Evolutionary conservation across 768 basidiomycete species (phyloP).

Genomic region (Rhizopogon sp.): DNA sequence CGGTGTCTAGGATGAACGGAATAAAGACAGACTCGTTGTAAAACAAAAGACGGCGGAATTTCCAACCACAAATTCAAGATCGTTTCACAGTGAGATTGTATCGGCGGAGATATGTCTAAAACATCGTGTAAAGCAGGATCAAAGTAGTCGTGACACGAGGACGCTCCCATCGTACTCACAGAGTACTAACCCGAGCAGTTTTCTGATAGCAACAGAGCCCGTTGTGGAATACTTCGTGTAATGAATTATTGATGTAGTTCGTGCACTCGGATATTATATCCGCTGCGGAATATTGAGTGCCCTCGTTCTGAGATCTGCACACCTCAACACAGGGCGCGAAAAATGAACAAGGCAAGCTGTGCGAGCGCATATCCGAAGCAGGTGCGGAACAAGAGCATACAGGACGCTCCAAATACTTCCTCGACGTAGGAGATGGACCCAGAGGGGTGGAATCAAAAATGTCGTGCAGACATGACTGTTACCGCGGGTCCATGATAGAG

Average conservation of each 20-base stretch:
- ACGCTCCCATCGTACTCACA: conserved; percentile 14
- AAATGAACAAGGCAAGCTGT: conserved; percentile 17
- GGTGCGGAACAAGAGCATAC: conserved; percentile 18
- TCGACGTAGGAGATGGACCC: conserved; percentile 32
- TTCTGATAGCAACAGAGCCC: conserved; percentile 29
- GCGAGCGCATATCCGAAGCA: conserved; percentile 22
- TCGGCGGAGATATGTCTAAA: conserved; percentile 21
- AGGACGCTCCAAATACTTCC: conserved; percentile 38
- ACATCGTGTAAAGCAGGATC: conserved; percentile 31
- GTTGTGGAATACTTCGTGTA: conserved; percentile 14
- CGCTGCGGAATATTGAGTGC: conserved; percentile 9
- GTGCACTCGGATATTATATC: conserved; percentile 17
- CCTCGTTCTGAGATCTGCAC: conserved; percentile 10
- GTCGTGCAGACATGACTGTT: too few relatives aligned
- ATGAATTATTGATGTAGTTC: conserved; percentile 20
- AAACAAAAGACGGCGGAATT: conserved; percentile 15
- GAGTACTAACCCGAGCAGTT: conserved; percentile 27
- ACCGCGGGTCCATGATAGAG: too few relatives aligned
- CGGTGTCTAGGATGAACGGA: background rate
- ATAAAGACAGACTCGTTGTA: conserved; percentile 24
- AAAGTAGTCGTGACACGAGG: conserved; percentile 14
- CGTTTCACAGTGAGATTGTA: conserved; percentile 21
- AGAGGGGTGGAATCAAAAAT: conserved; percentile 2
- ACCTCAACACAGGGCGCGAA: conserved; percentile 30
- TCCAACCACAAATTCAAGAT: conserved; percentile 26